Conservation (phyloP, 2,329 filamentous ascomycete genomes). For the Cladophialophora psammophila region DNA sequence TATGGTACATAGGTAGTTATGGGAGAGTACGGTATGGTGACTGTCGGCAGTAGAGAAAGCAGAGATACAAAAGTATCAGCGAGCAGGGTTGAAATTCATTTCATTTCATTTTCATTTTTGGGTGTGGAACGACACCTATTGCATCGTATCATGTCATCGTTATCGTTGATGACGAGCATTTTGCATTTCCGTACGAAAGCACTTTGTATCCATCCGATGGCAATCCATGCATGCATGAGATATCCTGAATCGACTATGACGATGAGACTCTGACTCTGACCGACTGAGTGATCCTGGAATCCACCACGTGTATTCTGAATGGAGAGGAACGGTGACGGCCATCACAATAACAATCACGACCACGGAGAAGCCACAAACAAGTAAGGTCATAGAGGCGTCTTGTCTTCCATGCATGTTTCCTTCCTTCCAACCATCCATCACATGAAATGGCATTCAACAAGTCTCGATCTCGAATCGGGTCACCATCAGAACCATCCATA, state of each 20-base stretch:
- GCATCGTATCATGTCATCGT: neutral
- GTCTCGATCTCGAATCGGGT: too few species aligned
- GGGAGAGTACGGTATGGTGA: neutral
- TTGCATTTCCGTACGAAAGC: neutral
- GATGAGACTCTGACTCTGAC: too few species aligned
- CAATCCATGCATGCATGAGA: slow-evolving; percentile 3
- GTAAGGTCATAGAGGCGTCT: too few species aligned
- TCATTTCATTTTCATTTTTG: neutral
- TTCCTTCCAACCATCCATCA: too few species aligned
- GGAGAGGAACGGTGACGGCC: too few species aligned
- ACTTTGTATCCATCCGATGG: neutral
- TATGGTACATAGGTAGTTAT: neutral
- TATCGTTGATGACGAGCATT: neutral
- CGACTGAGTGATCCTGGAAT: neutral
- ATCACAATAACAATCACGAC: too few species aligned
- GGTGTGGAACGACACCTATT: neutral
- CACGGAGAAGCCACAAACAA: too few species aligned
- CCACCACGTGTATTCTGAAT: neutral
- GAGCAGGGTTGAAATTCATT: neutral
- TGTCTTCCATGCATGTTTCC: too few species aligned
- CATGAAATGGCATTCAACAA: too few species aligned
- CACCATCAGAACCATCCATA: too few species aligned
- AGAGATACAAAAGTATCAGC: neutral
- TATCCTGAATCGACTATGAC: slow-evolving; percentile 6
- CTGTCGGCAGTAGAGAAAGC: neutral